A percentile compares a stretch with the other conserved stretches of the same genome.
phyloP scores from a whole-genome alignment of 1,284 basidiomycete species.

The Ganoderma sinense region DNA sequence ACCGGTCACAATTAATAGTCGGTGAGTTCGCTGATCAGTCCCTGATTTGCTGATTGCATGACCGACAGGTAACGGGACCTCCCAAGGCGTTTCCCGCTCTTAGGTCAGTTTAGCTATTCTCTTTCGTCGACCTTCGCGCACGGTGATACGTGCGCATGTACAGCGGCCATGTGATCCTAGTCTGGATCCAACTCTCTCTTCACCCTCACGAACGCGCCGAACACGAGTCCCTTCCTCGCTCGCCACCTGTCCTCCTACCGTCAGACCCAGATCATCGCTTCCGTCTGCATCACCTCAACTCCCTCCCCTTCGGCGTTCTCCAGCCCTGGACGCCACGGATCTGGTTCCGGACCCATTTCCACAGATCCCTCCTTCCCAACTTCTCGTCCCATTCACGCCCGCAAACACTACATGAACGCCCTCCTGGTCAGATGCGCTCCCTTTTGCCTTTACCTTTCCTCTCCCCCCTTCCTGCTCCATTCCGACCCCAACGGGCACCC shows the following conservation, averaged over 20 bases:
- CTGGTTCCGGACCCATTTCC: constrained; percentile 30
- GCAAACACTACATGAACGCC: constrained; percentile 35
- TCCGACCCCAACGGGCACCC: constrained; percentile 14
- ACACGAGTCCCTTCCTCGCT: constrained; percentile 26
- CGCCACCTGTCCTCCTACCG: constrained; percentile 31
- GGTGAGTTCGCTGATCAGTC: constrained; percentile 7
- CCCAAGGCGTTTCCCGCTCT: constrained; percentile 18
- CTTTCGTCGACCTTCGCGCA: constrained; percentile 23
- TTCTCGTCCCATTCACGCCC: constrained; percentile 39
- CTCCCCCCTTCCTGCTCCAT: constrained; percentile 4
- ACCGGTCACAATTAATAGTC: background rate
- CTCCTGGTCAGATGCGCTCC: constrained; percentile 32
- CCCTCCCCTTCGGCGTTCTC: constrained; percentile 36
- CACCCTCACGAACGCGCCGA: constrained; percentile 17
- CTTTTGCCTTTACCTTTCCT: constrained; percentile 22
- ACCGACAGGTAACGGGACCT: constrained; percentile 12
- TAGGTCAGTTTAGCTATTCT: constrained; percentile 26
- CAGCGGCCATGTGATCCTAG: constrained; percentile 28
- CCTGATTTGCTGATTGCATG: constrained; percentile 14
- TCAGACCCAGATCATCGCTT: constrained; percentile 38
- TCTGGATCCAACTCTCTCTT: constrained; percentile 23
- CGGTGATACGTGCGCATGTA: constrained; percentile 23
- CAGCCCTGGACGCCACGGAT: constrained; percentile 34
- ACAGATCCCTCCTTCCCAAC: constrained; percentile 35
- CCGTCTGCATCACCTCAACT: constrained; percentile 33